These are phyloP conservation scores for Scheffersomyces parashehatae DNA, from an alignment of 1,139 yeast genomes.

Conservation along the genomic window DNA sequence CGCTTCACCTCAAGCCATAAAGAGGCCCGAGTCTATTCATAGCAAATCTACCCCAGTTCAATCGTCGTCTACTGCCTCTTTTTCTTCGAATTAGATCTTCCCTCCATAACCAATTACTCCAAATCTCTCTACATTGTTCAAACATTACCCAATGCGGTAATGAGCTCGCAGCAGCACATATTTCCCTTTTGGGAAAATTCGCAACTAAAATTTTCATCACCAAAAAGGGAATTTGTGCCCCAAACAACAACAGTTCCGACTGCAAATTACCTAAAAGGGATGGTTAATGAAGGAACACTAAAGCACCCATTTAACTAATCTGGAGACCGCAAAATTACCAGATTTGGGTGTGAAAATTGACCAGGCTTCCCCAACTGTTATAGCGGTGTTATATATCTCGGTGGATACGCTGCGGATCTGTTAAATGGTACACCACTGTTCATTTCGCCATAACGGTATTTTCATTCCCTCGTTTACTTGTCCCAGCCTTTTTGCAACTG, in stretches of 20 bases:
- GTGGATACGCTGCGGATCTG: slow-evolving; percentile 1
- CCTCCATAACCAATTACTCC: no score
- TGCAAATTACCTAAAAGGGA: slow-evolving; percentile 1
- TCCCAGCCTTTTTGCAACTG: slow-evolving; percentile 1
- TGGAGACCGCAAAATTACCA: slow-evolving; percentile 8
- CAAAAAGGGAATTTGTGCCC: no score
- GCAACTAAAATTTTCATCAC: no score
- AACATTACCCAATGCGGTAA: slow-evolving; percentile 7
- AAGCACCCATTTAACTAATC: slow-evolving; percentile 8
- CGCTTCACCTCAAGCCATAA: no score
- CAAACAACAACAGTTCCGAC: background rate
- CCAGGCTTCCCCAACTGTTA: slow-evolving; percentile 6
- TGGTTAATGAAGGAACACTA: background rate
- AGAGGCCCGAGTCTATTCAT: no score
- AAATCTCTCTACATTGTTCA: no score
- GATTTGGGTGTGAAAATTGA: slow-evolving; percentile 9
- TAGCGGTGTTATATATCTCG: slow-evolving; percentile 1
- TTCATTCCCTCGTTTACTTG: slow-evolving; percentile 10
- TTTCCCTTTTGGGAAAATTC: slow-evolving; percentile 4
- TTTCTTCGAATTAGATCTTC: no score
- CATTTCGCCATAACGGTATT: background rate
- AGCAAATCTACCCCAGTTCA: no score
- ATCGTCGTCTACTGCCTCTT: no score
- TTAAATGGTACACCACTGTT: slow-evolving; percentile 2
- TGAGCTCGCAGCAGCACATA: slow-evolving; percentile 2